Evolutionary conservation across 257 asterid genomes (phyloP).

Genomic region (Gentiana dahurica): DNA sequence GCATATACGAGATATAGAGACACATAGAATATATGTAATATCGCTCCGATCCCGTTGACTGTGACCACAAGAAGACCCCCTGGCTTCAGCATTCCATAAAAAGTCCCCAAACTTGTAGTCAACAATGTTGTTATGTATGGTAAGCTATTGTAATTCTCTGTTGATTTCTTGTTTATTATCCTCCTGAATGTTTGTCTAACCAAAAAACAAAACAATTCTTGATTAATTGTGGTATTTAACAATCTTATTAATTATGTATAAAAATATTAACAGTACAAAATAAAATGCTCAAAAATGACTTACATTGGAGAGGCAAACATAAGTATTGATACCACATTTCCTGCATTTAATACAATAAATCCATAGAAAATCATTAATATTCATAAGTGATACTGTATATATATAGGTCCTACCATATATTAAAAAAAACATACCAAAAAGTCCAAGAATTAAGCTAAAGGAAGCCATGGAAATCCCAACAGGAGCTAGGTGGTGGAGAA

Average conservation of each 20-base stretch:
- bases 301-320: slow-evolving; percentile 48
- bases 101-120: too few species aligned
- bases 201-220: not conserved
- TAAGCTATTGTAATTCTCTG: not conserved
- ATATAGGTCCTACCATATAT: too few species aligned
- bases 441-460: too few species aligned
- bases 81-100: not conserved
- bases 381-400: too few species aligned
- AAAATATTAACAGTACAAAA: not conserved
- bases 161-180: not conserved
- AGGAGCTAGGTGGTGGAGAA: too few species aligned
- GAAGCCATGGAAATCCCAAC: too few species aligned
- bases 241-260: too few species aligned
- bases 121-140: not conserved
- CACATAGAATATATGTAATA: not conserved
- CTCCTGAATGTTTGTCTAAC: not conserved
- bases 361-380: too few species aligned
- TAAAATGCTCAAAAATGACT: slow-evolving; percentile 6
- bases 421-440: too few species aligned
- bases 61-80: not conserved
- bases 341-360: slow-evolving; percentile 14
- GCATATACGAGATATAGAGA: too few species aligned
- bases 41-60: not conserved
- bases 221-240: too few species aligned
- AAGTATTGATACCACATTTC: slow-evolving; percentile 42